Percentiles rank a stretch among this genome's conserved stretches.
These are phyloP conservation scores for Aurifilum marmelostoma DNA, from an alignment of 2,329 filamentous ascomycete genomes.

Conservation along the genomic window DNA sequence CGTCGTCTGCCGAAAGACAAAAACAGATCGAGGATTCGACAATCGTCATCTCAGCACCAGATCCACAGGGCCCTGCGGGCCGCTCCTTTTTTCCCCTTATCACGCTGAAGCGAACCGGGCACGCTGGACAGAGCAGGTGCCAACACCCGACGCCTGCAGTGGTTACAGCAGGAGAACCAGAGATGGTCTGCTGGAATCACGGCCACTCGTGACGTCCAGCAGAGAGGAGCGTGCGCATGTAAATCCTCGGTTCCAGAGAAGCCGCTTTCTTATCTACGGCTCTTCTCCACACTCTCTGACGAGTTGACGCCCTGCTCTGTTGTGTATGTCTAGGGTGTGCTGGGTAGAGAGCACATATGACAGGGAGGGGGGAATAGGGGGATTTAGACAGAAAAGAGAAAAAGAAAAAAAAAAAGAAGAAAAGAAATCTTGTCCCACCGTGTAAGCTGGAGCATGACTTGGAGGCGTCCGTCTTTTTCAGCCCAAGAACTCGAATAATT, in stretches of 20 bases:
- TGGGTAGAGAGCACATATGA: too few relatives aligned
- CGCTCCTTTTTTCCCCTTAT: not conserved
- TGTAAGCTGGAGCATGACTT: too few relatives aligned
- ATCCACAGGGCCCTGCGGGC: conserved; percentile 7
- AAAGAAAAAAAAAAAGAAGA: too few relatives aligned
- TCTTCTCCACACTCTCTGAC: not conserved
- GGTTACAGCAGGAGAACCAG: not conserved
- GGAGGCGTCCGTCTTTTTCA: not conserved
- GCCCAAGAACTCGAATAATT: not conserved
- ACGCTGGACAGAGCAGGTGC: not conserved
- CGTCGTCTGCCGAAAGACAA: not conserved
- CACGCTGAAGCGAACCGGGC: not conserved
- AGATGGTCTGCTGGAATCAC: not conserved
- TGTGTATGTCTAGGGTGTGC: too few relatives aligned
- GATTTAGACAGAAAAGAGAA: too few relatives aligned
- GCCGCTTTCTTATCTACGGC: not conserved
- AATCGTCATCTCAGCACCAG: conserved; percentile 1
- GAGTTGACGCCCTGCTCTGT: too few relatives aligned
- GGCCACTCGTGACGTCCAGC: not conserved
- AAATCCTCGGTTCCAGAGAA: not conserved
- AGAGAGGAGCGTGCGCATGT: not conserved
- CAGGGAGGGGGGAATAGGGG: too few relatives aligned
- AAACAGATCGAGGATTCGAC: not conserved
- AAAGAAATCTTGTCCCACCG: too few relatives aligned
- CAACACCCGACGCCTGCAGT: not conserved